Percentiles rank a stretch among this genome's conserved stretches.
Conservation (phyloP, 495 filamentous ascomycete species). For the Daldinia vernicosa region DNA sequence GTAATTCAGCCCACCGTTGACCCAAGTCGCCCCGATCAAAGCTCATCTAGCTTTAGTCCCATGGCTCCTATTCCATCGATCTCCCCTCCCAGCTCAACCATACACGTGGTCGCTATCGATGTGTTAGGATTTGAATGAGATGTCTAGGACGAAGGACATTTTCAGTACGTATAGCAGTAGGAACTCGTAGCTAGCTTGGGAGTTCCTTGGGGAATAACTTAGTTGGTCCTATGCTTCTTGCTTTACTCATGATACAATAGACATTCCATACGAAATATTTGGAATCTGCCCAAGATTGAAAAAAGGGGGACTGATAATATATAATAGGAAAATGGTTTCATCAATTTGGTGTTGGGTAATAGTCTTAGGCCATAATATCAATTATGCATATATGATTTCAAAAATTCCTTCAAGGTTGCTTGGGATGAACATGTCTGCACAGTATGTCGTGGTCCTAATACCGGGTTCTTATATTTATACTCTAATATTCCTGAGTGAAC, state of each 20-base stretch:
- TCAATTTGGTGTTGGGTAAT: neutral
- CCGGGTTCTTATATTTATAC: neutral
- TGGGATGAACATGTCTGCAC: neutral
- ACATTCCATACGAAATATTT: too few species aligned
- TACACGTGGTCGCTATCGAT: neutral
- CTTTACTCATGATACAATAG: too few species aligned
- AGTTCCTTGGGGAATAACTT: too few species aligned
- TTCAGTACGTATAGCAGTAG: too few species aligned
- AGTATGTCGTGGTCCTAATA: neutral
- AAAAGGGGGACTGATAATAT: neutral
- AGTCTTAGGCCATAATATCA: neutral
- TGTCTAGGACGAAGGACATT: too few species aligned
- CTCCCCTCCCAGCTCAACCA: neutral
- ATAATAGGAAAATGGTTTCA: neutral
- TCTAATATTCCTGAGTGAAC: neutral
- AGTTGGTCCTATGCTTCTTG: too few species aligned
- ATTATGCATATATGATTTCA: too few species aligned
- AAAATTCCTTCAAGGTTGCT: neutral
- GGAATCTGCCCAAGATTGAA: neutral
- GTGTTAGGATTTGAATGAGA: too few species aligned
- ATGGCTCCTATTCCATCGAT: neutral
- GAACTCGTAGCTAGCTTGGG: too few species aligned
- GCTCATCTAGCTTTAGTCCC: neutral
- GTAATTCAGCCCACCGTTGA: neutral
- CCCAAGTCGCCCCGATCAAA: neutral